A percentile compares a stretch with the other conserved stretches of the same genome.
phyloP scores from a whole-genome alignment of 371 early-diverging fungal genomes.

The Quaeritorhiza haematococci region DNA sequence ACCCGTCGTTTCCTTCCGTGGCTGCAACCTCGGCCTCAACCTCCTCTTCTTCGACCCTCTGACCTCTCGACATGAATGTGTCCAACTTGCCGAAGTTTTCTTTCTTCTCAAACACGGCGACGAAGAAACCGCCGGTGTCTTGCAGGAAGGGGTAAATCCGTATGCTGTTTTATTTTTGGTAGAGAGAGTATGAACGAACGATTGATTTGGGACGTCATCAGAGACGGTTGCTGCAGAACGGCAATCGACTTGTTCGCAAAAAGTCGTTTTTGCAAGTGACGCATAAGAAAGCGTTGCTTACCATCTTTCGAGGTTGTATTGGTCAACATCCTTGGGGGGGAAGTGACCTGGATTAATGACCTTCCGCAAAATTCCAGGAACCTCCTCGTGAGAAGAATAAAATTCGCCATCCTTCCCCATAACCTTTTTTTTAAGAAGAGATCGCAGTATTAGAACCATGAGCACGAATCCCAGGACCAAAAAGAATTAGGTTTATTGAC shows the following conservation, averaged over 20 bases:
- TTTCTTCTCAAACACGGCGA: constrained; percentile 91
- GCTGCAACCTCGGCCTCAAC: constrained; percentile 2
- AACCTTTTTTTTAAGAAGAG: constrained; percentile 2
- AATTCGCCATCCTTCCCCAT: constrained; percentile 55
- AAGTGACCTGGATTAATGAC: constrained; percentile 65
- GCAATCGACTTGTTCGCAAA: too few species aligned
- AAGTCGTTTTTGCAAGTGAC: neutral
- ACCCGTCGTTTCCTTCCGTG: neutral
- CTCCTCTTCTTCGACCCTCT: constrained; percentile 9
- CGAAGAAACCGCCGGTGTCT: constrained; percentile 99
- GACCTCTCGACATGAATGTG: neutral
- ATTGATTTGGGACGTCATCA: neutral
- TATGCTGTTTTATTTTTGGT: constrained; percentile 33
- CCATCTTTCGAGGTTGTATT: constrained; percentile 75
- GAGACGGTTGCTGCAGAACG: constrained; percentile 14
- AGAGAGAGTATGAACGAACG: neutral
- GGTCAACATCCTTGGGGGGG: constrained; percentile 66
- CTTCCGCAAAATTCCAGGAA: constrained; percentile 45
- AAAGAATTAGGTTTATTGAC: constrained; percentile 40
- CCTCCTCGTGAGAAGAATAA: constrained; percentile 54
- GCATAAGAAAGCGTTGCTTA: constrained; percentile 2
- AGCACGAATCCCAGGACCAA: too few species aligned
- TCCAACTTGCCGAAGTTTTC: constrained; percentile 26
- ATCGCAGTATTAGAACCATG: constrained; percentile 7
- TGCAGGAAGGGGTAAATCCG: constrained; percentile 94